phyloP scores from a whole-genome alignment of 257 asterid species.

The Solanum bulbocastanum region DNA sequence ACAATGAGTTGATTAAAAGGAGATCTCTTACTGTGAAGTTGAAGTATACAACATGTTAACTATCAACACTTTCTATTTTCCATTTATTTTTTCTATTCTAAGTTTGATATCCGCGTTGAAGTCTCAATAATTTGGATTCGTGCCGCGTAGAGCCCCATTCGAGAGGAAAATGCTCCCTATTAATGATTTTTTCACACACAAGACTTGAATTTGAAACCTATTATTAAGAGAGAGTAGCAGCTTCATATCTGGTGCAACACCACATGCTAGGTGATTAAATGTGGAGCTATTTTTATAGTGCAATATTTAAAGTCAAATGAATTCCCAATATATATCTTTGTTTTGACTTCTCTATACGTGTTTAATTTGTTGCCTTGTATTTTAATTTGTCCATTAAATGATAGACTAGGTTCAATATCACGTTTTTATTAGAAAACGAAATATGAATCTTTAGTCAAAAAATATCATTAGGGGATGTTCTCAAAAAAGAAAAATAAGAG shows the following conservation, averaged over 20 bases:
- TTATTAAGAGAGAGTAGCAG: background rate
- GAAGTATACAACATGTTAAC: background rate
- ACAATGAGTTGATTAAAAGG: background rate
- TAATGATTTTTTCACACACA: too few relatives aligned
- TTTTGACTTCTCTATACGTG: background rate
- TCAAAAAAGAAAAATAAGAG: background rate
- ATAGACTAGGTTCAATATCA: background rate
- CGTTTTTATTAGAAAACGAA: background rate
- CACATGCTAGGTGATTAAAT: background rate
- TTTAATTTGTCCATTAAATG: background rate
- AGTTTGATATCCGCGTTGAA: too few relatives aligned
- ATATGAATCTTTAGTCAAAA: background rate
- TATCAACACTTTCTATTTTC: background rate
- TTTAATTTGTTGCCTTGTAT: background rate
- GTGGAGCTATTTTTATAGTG: background rate
- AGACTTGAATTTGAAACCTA: too few relatives aligned
- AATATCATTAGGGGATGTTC: background rate
- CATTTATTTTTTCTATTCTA: accelerated
- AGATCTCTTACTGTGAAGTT: background rate
- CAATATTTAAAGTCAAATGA: background rate
- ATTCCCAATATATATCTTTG: background rate
- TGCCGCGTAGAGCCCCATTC: background rate
- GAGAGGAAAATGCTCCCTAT: accelerated
- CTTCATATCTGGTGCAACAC: background rate
- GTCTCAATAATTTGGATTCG: too few relatives aligned